These are phyloP conservation scores for Novymonas esmeraldas DNA, from an alignment of 208 protist species.

Conservation along the genomic window DNA sequence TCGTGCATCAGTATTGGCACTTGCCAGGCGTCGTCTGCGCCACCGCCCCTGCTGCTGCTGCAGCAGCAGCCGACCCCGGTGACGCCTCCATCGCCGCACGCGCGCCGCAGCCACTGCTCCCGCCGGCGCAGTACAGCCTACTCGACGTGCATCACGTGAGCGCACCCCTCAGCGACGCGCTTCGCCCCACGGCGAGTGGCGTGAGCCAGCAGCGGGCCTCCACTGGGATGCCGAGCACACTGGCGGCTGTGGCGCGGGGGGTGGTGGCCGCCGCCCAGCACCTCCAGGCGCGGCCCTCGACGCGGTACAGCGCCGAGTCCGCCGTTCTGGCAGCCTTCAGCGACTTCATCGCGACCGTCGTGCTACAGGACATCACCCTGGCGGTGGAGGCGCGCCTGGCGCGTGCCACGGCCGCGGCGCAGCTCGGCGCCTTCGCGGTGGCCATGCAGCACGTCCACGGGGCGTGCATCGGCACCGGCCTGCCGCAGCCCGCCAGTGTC, in stretches of 20 bases:
- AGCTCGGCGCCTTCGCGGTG: slow-evolving; percentile 53
- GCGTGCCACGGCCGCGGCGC: slow-evolving; percentile 61
- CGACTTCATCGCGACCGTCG: slow-evolving; percentile 63
- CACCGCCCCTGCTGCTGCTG: not conserved
- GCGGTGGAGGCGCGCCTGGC: slow-evolving; percentile 66
- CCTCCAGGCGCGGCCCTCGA: slow-evolving; percentile 38
- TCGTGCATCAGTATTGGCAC: slow-evolving; percentile 39
- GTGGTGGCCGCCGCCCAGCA: slow-evolving; percentile 57
- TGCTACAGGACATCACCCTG: slow-evolving; percentile 45
- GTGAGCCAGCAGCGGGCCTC: not conserved
- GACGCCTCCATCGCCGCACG: slow-evolving; percentile 15
- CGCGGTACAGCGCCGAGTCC: slow-evolving; percentile 50
- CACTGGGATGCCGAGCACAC: slow-evolving; percentile 28
- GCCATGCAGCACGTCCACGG: slow-evolving; percentile 57
- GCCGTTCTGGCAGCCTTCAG: slow-evolving; percentile 43
- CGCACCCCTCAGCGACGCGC: not conserved
- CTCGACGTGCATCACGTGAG: slow-evolving; percentile 12
- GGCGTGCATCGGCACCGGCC: slow-evolving; percentile 54
- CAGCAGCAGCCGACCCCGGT: not conserved
- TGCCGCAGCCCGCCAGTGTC: slow-evolving; percentile 41
- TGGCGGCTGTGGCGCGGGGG: slow-evolving; percentile 48
- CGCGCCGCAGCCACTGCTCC: slow-evolving; percentile 24
- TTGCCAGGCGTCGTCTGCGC: slow-evolving; percentile 19
- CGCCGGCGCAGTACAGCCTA: slow-evolving; percentile 19
- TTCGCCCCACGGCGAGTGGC: not conserved